phyloP scores from a whole-genome alignment of 1,139 yeast genomes.

The Kodamaea suecica region DNA sequence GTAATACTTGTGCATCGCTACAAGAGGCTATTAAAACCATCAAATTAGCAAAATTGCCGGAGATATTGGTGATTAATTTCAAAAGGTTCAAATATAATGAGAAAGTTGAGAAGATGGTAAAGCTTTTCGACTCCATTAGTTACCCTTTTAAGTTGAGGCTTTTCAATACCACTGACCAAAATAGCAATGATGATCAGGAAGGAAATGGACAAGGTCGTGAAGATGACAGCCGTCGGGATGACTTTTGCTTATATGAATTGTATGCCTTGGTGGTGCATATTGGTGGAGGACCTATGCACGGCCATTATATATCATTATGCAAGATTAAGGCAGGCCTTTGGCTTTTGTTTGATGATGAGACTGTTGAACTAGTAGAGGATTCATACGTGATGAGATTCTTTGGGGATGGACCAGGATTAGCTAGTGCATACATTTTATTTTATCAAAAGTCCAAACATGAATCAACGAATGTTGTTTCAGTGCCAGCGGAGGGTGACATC shows the following conservation, averaged over 20 bases:
- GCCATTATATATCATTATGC: slow-evolving; percentile 87
- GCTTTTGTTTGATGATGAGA: slow-evolving; percentile 92
- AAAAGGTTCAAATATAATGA: slow-evolving; percentile 93
- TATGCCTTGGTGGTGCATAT: slow-evolving; percentile 88
- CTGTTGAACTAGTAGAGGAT: slow-evolving; percentile 86
- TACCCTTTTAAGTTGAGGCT: slow-evolving; percentile 75
- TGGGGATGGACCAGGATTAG: slow-evolving; percentile 86
- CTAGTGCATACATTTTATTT: slow-evolving; percentile 87
- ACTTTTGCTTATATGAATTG: slow-evolving; percentile 63
- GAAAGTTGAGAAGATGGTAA: slow-evolving; percentile 74
- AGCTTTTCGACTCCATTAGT: slow-evolving; percentile 78
- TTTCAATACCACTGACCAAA: slow-evolving; percentile 62
- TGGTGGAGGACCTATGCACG: slow-evolving; percentile 98
- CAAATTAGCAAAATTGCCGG: slow-evolving; percentile 75
- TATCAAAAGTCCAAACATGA: slow-evolving; percentile 46
- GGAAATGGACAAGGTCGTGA: neutral
- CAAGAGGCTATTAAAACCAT: slow-evolving; percentile 97
- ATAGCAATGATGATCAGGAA: slow-evolving; percentile 23
- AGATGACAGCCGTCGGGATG: slow-evolving; percentile 4
- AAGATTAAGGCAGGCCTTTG: slow-evolving; percentile 80
- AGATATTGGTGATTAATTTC: slow-evolving; percentile 74
- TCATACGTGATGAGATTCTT: slow-evolving; percentile 79
- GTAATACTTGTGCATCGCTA: slow-evolving; percentile 84
- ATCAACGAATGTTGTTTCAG: too few species aligned
- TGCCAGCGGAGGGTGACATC: neutral